Percentiles rank a stretch among this genome's conserved stretches.
These are phyloP conservation scores for Coemansia sp. DNA, from an alignment of 192 early-diverging fungal genomes.

Conservation along the genomic window DNA sequence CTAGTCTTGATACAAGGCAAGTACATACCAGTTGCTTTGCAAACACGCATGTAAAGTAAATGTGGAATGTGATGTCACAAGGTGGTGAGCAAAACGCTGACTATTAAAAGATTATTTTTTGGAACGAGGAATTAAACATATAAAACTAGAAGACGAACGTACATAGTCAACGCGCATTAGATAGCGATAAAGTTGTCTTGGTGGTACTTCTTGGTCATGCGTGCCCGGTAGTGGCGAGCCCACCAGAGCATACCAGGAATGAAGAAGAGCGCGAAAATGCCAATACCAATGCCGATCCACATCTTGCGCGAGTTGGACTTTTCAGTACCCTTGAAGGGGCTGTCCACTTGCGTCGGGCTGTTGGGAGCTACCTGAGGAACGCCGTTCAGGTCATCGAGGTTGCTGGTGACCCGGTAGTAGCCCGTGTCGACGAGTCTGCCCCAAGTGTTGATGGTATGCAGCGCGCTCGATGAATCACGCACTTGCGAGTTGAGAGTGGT, in stretches of 20 bases:
- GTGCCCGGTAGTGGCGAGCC: constrained; percentile 22
- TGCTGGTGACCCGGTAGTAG: constrained; percentile 39
- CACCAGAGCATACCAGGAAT: constrained; percentile 33
- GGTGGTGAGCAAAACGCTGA: no score
- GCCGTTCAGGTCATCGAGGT: constrained; percentile 38
- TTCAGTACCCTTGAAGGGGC: constrained; percentile 34
- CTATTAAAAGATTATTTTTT: not conserved
- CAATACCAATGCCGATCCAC: constrained; percentile 53
- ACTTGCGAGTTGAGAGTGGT: constrained; percentile 37
- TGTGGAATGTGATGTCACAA: no score
- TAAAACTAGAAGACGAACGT: not conserved
- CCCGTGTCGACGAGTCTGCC: constrained; percentile 32
- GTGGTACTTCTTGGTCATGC: constrained; percentile 29
- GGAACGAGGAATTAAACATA: not conserved
- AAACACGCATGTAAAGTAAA: not conserved
- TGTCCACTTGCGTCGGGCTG: constrained; percentile 47
- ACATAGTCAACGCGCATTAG: not conserved
- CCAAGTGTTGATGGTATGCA: constrained; percentile 42
- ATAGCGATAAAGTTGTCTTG: constrained; percentile 32
- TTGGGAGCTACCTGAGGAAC: constrained; percentile 41
- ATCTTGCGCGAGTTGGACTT: constrained; percentile 46
- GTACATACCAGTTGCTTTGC: not conserved
- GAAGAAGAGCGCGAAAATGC: constrained; percentile 31
- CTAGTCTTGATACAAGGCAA: not conserved
- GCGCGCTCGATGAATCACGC: constrained; percentile 33